phyloP scores from a whole-genome alignment of 2,329 filamentous ascomycete species.

The Tympanopsis confertula region DNA sequence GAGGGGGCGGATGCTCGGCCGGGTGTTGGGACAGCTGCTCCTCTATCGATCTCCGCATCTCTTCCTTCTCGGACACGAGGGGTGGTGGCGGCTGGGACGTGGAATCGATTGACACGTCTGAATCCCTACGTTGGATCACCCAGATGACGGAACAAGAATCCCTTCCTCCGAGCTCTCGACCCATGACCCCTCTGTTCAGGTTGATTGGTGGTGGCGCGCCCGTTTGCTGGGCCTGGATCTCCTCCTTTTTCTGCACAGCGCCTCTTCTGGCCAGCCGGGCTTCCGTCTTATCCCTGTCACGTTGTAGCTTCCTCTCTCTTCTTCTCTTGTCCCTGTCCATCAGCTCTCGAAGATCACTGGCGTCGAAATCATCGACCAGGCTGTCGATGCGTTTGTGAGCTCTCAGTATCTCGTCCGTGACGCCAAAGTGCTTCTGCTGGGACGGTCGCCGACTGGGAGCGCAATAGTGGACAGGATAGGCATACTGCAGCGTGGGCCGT shows the following conservation, averaged over 20 bases:
- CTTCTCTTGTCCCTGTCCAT: slow-evolving; percentile 82
- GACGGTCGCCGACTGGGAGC: slow-evolving; percentile 35
- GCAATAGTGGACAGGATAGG: slow-evolving; percentile 27
- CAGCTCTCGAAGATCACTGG: slow-evolving; percentile 71
- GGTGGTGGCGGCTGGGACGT: not conserved
- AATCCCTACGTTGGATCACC: too few relatives aligned
- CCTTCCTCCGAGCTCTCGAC: slow-evolving; percentile 42
- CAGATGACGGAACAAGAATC: too few relatives aligned
- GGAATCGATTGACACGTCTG: not conserved
- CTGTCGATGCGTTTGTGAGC: slow-evolving; percentile 54
- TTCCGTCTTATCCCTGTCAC: slow-evolving; percentile 57
- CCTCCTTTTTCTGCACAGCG: slow-evolving; percentile 52
- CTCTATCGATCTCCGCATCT: not conserved
- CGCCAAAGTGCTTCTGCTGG: slow-evolving; percentile 36
- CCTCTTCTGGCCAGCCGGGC: slow-evolving; percentile 52
- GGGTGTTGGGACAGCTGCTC: not conserved
- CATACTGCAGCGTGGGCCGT: slow-evolving; percentile 68
- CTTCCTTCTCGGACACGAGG: not conserved
- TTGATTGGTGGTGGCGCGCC: slow-evolving; percentile 41
- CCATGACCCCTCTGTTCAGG: slow-evolving; percentile 47
- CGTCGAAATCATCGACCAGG: slow-evolving; percentile 75
- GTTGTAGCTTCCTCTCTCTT: slow-evolving; percentile 59
- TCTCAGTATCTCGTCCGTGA: slow-evolving; percentile 48
- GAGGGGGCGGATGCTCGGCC: not conserved
- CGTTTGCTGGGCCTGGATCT: slow-evolving; percentile 37